Base-by-base conservation (phyloP, 78 protist species). In the Dictyostelium firmibasis region DNA sequence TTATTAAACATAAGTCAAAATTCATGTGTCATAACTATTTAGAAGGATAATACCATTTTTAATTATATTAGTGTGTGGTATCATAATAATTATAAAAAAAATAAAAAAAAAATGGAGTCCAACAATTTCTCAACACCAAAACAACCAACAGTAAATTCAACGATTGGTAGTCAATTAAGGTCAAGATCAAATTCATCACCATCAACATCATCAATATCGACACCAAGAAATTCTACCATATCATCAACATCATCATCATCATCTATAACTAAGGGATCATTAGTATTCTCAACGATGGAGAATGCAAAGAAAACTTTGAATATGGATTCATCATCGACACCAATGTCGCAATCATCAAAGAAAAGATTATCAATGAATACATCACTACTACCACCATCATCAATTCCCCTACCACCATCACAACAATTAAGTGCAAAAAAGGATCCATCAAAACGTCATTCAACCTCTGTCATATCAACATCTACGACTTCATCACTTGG, bases 381-480 rank as follows among this genome's bases (percentile, higher is more conserved):
- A 38, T 38, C 83, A 18, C 31, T 67, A 67, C 36, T 74, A 74
- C 81, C 81, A 36, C 81, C 41, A 36, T 75, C 81, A 29, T 75
- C 47, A 1, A 77, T 77, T 38, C 83, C 83, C n/a, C 36, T 75
- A 75, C 85, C 85, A 44, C 85, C 85, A 47, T 29, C 85, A 47
- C 41, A 25, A n/a, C 57, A 33, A n/a, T 11, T 50, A 27, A 81
- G 85, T 29, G 69, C 70, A 25, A 81, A 81, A 47, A 81, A 81
- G 23, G 85, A 81, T 81, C 62, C 85, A 10, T 38, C 60, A 20
- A 81, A 47, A 81, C 41, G 85, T 35, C 31, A 47, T 47, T 81
- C 84, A 11, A 4, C 43, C 6, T 35, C 64, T n/a, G 8, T 78
- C n/a, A 33, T 25, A n/a, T 41, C 84, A 38, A 20, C 84, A 41